phyloP scores from a whole-genome alignment of 257 asterid species.

The Rehmannia glutinosa region DNA sequence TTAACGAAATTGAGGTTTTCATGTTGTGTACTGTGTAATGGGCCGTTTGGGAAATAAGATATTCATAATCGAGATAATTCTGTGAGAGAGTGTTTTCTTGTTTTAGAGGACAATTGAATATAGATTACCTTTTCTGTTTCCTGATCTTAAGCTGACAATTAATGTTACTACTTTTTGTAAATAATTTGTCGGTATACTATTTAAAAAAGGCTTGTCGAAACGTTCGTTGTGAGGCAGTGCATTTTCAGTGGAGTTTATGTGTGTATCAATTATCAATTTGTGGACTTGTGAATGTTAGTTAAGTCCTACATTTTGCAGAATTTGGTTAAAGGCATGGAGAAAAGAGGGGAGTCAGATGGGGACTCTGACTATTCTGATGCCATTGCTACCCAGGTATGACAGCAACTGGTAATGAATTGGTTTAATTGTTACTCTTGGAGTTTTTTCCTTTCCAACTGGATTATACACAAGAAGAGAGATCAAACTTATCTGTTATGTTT shows the following conservation, averaged over 20 bases:
- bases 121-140: neutral
- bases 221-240: neutral
- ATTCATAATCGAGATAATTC: neutral
- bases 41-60: neutral
- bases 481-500: neutral
- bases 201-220: no score
- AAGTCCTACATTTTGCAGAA: constrained; percentile 29
- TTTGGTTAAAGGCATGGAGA: constrained; percentile 43
- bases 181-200: no score
- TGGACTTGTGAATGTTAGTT: neutral
- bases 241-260: neutral
- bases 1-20: neutral
- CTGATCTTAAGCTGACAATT: neutral
- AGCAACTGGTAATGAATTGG: neutral
- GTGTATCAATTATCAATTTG: neutral
- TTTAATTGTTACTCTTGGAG: neutral
- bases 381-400: constrained; percentile 50
- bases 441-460: neutral
- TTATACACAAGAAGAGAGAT: neutral
- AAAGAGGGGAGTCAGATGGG: constrained; percentile 39
- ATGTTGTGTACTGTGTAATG: no score
- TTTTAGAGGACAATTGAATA: neutral
- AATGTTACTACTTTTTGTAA: neutral
- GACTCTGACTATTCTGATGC: constrained; percentile 39
- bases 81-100: neutral